A percentile compares a stretch with the other conserved stretches of the same genome.
phyloP scores from a whole-genome alignment of 257 asterid genomes.

The Solanum ossicruentum region DNA sequence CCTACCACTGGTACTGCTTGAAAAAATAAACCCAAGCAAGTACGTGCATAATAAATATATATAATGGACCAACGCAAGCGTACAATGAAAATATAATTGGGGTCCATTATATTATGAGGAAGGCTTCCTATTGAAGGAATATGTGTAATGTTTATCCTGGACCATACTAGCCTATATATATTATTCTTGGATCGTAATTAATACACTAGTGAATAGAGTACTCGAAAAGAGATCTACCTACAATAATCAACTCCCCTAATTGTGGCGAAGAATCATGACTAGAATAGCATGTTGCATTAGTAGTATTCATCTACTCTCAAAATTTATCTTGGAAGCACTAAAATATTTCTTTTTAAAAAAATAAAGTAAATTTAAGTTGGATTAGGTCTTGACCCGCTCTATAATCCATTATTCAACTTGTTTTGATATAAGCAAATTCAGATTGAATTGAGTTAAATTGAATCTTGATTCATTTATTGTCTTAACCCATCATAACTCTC shows the following conservation, averaged over 20 bases:
- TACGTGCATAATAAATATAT: not conserved
- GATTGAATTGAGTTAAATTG: too few species aligned
- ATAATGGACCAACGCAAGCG: not conserved
- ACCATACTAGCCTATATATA: not conserved
- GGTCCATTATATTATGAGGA: not conserved
- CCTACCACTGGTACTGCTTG: not conserved
- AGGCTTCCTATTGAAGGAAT: not conserved
- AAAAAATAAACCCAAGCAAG: not conserved
- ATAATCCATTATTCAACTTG: too few species aligned
- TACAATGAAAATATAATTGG: not conserved
- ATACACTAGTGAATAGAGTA: not conserved
- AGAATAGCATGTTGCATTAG: not conserved
- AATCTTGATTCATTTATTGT: too few species aligned
- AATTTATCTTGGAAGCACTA: too few species aligned
- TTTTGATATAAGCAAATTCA: too few species aligned
- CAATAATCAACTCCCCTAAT: not conserved
- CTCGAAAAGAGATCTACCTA: not conserved
- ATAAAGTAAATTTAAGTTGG: too few species aligned
- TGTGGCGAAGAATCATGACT: not conserved
- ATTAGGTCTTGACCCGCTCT: too few species aligned
- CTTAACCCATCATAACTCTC: too few species aligned
- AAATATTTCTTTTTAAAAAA: too few species aligned
- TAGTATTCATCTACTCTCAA: not conserved
- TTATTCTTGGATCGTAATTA: not conserved
- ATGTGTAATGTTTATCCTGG: not conserved